Evolutionary conservation across 371 early-diverging fungal species (phyloP).

Genomic region (Funneliformis caledonium): DNA sequence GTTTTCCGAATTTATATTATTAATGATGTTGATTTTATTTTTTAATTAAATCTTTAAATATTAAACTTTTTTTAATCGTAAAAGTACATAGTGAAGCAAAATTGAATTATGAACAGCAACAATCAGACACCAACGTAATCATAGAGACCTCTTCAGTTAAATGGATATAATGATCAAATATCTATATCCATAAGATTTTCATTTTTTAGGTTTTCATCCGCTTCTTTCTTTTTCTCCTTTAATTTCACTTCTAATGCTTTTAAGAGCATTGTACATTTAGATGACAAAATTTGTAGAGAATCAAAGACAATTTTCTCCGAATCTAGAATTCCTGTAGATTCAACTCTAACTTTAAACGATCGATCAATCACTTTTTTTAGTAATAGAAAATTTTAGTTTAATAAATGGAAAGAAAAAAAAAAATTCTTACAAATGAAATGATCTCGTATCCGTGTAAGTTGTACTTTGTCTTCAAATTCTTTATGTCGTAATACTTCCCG

Average conservation of each 20-base stretch:
- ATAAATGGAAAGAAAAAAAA: background rate
- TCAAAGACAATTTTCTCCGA: constrained; percentile 80
- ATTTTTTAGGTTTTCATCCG: background rate
- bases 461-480: constrained; percentile 92
- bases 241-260: constrained; percentile 27
- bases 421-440: constrained; percentile 90
- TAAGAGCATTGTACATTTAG: constrained; percentile 76
- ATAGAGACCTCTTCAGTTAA: background rate
- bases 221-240: constrained; percentile 1
- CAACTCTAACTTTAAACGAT: constrained; percentile 73
- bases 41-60: too few species aligned
- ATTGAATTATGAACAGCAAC: background rate
- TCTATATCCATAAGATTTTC: background rate
- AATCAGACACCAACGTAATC: background rate
- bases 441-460: constrained; percentile 87
- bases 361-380: background rate
- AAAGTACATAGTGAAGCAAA: background rate
- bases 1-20: too few species aligned
- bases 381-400: background rate
- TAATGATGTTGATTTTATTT: too few species aligned
- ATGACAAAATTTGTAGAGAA: constrained; percentile 76
- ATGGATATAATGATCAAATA: background rate
- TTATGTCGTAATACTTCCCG: constrained; percentile 95
- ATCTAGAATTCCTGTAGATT: constrained; percentile 84
- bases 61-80: background rate